Percentiles rank a stretch among this genome's conserved stretches.
phyloP scores from a whole-genome alignment of 768 basidiomycete species.

The Termitomyces sp. region DNA sequence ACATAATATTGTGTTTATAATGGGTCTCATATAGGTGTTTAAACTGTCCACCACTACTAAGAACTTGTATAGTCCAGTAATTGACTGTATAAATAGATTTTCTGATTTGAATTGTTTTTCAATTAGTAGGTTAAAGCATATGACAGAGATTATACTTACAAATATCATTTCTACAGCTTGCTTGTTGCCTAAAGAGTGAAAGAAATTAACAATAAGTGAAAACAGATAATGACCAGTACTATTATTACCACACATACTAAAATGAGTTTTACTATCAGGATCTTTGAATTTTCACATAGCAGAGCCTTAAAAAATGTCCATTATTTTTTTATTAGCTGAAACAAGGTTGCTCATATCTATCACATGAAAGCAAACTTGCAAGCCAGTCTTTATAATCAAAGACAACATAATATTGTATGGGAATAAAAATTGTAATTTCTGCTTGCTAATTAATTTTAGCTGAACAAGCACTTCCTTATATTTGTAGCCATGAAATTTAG shows the following conservation, averaged over 20 bases:
- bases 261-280: background rate
- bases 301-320: no score
- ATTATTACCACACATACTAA: background rate
- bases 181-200: no score
- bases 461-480: constrained; percentile 8
- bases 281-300: background rate
- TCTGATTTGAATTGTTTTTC: constrained; percentile 17
- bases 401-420: constrained; percentile 19
- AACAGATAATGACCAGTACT: background rate
- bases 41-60: constrained; percentile 14
- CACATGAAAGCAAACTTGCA: constrained; percentile 18
- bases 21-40: constrained; percentile 23
- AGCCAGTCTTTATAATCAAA: constrained; percentile 26
- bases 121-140: no score
- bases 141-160: no score
- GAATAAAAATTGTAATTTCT: constrained; percentile 8
- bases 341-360: constrained; percentile 17
- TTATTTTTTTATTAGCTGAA: background rate
- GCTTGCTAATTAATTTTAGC: background rate
- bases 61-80: constrained; percentile 33
- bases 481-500: constrained; percentile 4
- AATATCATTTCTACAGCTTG: no score
- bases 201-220: no score
- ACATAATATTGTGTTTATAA: constrained; percentile 23
- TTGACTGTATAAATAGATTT: constrained; percentile 29